phyloP scores from a whole-genome alignment of 805 yeast genomes.

The Teunomyces aglyptinius region DNA sequence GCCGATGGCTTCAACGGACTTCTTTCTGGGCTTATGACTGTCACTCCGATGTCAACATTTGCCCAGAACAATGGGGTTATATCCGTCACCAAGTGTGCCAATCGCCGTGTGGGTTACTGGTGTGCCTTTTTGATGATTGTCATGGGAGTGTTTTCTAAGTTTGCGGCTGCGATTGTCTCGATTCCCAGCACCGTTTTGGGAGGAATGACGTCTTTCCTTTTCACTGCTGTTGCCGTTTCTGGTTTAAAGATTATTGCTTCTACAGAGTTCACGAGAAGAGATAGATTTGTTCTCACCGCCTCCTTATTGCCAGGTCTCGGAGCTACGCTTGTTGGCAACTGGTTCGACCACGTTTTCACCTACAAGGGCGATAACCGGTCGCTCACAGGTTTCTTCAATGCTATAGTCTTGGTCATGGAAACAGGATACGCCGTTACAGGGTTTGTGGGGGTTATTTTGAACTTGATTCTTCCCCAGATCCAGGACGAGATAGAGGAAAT shows the following conservation, averaged over 20 bases:
- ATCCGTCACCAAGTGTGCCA: constrained; percentile 88
- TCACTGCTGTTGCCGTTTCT: constrained; percentile 73
- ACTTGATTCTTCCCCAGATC: constrained; percentile 62
- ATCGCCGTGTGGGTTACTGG: constrained; percentile 77
- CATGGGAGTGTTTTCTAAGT: constrained; percentile 77
- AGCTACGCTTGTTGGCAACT: constrained; percentile 58
- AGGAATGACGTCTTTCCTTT: constrained; percentile 81
- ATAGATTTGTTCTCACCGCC: constrained; percentile 68
- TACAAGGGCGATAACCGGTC: constrained; percentile 60
- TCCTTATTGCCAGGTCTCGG: constrained; percentile 66
- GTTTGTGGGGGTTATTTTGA: constrained; percentile 57
- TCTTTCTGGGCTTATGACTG: constrained; percentile 72
- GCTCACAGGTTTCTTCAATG: constrained; percentile 61
- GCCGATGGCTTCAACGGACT: constrained; percentile 86
- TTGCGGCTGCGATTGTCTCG: constrained; percentile 59
- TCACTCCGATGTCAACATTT: constrained; percentile 89
- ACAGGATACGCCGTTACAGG: constrained; percentile 74
- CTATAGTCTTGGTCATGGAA: constrained; percentile 67
- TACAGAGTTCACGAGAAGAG: constrained; percentile 66
- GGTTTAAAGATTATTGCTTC: constrained; percentile 66
- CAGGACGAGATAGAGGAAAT: constrained; percentile 47
- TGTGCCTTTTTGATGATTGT: constrained; percentile 74
- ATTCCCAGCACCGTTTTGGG: constrained; percentile 76
- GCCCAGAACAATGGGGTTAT: constrained; percentile 97
- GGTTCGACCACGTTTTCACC: constrained; percentile 66